These are phyloP conservation scores for Scutellaria minor DNA, from an alignment of 257 asterid species.

Conservation along the genomic window DNA sequence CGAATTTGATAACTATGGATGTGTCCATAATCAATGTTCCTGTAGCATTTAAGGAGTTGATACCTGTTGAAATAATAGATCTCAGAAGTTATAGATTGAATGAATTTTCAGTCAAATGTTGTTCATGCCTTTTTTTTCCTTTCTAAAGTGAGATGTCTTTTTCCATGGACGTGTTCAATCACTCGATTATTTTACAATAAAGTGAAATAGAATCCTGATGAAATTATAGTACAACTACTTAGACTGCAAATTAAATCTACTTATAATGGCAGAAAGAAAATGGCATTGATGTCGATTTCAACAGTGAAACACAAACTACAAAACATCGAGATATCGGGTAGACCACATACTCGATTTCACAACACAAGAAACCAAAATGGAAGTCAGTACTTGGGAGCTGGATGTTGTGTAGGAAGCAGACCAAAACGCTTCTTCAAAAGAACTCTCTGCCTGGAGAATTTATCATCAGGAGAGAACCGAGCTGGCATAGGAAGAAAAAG, in stretches of 20 bases:
- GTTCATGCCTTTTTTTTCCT: no score
- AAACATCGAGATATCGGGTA: neutral
- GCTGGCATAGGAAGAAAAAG: constrained; percentile 43
- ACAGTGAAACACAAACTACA: no score
- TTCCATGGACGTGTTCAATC: no score
- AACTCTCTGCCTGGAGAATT: constrained; percentile 74
- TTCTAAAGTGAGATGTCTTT: no score
- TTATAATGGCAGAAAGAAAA: no score
- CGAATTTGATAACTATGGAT: constrained; percentile 26
- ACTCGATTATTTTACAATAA: no score
- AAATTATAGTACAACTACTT: no score
- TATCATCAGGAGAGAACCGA: constrained; percentile 84
- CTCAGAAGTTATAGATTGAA: neutral
- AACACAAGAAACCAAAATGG: neutral
- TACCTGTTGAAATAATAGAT: neutral
- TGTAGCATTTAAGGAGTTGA: neutral
- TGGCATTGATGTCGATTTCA: no score
- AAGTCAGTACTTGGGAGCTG: constrained; percentile 59
- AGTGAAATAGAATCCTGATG: no score
- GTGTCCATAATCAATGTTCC: constrained; percentile 17
- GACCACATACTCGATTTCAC: neutral
- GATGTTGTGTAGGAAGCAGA: constrained; percentile 71
- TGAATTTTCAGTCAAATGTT: neutral
- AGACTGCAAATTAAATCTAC: no score
- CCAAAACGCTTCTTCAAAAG: constrained; percentile 80